These are phyloP conservation scores for Cudoniella acicularis DNA, from an alignment of 495 filamentous ascomycete species.

Conservation along the genomic window DNA sequence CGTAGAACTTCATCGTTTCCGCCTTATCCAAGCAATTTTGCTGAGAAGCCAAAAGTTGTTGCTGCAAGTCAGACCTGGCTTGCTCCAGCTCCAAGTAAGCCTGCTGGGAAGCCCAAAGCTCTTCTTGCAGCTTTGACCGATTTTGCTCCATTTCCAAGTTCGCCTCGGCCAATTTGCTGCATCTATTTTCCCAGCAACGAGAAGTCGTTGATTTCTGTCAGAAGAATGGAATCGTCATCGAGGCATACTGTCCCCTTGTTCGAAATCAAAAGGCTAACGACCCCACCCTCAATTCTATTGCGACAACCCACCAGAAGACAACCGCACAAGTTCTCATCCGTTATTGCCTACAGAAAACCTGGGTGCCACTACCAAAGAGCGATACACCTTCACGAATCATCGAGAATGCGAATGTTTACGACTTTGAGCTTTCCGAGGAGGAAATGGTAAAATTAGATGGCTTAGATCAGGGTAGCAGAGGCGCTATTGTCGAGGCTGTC, in stretches of 20 bases:
- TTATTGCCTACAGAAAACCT: conserved; percentile 49
- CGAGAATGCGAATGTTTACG: too few relatives aligned
- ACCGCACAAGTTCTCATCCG: conserved; percentile 46
- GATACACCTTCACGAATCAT: too few relatives aligned
- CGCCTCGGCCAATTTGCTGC: too few relatives aligned
- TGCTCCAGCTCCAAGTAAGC: too few relatives aligned
- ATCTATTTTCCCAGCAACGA: conserved; percentile 55
- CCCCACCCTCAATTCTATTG: conserved; percentile 37
- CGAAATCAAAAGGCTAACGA: conserved; percentile 52
- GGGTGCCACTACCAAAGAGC: conserved; percentile 57
- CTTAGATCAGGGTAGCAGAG: conserved; percentile 12
- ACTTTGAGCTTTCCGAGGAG: conserved; percentile 62
- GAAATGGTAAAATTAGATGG: conserved; percentile 51
- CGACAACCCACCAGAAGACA: conserved; percentile 37
- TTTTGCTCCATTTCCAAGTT: too few relatives aligned
- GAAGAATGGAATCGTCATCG: conserved; percentile 52
- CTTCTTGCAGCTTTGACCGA: too few relatives aligned
- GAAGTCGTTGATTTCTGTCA: conserved; percentile 74
- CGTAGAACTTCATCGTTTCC: too few relatives aligned
- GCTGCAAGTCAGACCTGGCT: too few relatives aligned
- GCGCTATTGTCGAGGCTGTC: conserved; percentile 17
- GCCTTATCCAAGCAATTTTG: too few relatives aligned
- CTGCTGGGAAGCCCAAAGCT: too few relatives aligned
- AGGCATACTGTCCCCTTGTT: conserved; percentile 64
- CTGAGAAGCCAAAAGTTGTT: too few relatives aligned